phyloP scores from a whole-genome alignment of 2,329 filamentous ascomycete species.

The Blumeriella jaapii region DNA sequence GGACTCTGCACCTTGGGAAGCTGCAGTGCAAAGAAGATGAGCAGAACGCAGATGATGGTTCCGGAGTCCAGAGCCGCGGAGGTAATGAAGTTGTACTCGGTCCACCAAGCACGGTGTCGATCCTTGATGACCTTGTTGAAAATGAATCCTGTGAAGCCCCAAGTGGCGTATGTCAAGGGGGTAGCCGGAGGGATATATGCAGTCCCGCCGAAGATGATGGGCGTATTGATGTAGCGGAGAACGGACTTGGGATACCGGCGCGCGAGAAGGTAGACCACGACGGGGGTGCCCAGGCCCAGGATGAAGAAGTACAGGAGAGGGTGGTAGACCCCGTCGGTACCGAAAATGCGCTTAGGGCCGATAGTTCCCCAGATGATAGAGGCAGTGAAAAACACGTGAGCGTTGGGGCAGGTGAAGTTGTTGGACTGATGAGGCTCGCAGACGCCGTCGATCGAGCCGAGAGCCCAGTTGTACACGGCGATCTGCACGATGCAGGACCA shows the following conservation, averaged over 20 bases:
- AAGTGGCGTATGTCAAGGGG: constrained; percentile 46
- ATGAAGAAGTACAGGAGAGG: constrained; percentile 62
- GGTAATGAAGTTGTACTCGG: constrained; percentile 50
- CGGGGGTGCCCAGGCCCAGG: constrained; percentile 48
- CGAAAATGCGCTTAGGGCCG: constrained; percentile 60
- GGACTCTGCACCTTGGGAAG: constrained; percentile 43
- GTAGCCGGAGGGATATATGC: constrained; percentile 57
- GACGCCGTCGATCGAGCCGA: constrained; percentile 49
- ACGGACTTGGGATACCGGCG: constrained; percentile 48
- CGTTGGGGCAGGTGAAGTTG: constrained; percentile 39
- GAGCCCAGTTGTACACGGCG: constrained; percentile 48
- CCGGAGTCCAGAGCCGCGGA: constrained; percentile 61
- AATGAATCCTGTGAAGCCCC: constrained; percentile 43
- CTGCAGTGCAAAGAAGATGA: constrained; percentile 52
- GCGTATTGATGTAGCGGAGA: constrained; percentile 55
- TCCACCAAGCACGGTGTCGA: constrained; percentile 60
- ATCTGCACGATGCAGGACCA: constrained; percentile 58
- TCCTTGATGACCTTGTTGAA: constrained; percentile 33
- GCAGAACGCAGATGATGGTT: constrained; percentile 51
- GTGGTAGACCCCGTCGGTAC: constrained; percentile 44
- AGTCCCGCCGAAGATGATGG: constrained; percentile 56
- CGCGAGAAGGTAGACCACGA: constrained; percentile 45
- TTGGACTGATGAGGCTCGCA: constrained; percentile 45
- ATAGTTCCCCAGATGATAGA: constrained; percentile 66
- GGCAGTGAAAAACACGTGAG: constrained; percentile 49